Evolutionary conservation across 192 early-diverging fungal species (phyloP).

Genomic region (Thamnidium elegans): DNA sequence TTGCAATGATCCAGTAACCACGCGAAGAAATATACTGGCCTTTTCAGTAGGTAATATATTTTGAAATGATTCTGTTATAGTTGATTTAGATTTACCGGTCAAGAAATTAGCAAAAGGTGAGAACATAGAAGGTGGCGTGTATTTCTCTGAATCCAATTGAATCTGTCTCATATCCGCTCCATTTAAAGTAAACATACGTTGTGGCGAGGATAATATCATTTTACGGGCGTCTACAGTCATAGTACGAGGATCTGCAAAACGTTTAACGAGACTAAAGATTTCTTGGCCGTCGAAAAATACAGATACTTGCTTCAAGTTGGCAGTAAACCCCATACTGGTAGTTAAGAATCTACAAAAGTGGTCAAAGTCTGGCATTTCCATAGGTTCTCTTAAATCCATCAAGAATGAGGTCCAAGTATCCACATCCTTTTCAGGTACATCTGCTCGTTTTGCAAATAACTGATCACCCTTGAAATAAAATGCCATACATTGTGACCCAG

Average conservation of each 20-base stretch:
- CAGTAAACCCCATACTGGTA: constrained; percentile 73
- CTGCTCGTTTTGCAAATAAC: constrained; percentile 73
- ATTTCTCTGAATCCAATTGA: constrained; percentile 51
- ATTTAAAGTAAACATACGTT: constrained; percentile 67
- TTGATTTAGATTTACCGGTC: constrained; percentile 10
- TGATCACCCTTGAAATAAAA: constrained; percentile 90
- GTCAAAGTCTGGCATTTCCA: constrained; percentile 62
- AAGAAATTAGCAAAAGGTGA: constrained; percentile 18
- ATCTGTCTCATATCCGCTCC: constrained; percentile 57
- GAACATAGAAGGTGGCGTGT: constrained; percentile 23
- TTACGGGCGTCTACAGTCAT: constrained; percentile 51
- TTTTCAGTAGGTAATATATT: constrained; percentile 20
- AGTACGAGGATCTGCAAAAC: constrained; percentile 55
- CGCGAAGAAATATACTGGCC: constrained; percentile 67
- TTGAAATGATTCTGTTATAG: background rate
- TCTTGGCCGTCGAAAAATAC: constrained; percentile 62
- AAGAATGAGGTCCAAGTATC: constrained; percentile 71
- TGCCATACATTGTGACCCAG: constrained; percentile 74
- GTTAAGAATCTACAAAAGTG: constrained; percentile 67
- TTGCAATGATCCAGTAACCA: constrained; percentile 58
- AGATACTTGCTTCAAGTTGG: constrained; percentile 60
- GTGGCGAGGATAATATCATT: constrained; percentile 58
- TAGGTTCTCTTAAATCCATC: constrained; percentile 73
- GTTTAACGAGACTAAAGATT: constrained; percentile 65
- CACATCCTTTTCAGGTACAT: constrained; percentile 42